Percentiles rank a stretch among this genome's conserved stretches.
Conservation (phyloP, 2,329 filamentous ascomycete species). For the Ceratocystis alfenasii region DNA sequence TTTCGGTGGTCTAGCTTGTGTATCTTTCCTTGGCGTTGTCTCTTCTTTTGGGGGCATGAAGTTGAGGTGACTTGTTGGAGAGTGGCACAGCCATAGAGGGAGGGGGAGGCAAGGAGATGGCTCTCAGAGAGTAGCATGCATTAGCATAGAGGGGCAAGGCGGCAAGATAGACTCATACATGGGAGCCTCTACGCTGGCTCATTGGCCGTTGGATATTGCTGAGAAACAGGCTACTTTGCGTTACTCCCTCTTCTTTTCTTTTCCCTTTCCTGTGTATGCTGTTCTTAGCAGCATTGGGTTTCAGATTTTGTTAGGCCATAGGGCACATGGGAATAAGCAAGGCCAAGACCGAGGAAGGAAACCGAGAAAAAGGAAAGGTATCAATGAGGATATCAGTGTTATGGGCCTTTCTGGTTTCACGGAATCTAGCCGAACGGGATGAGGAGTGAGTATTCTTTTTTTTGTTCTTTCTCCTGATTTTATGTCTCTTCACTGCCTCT, state of each 20-base stretch:
- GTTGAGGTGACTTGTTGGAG: too few relatives aligned
- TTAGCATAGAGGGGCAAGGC: too few relatives aligned
- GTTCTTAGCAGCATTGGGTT: conserved; percentile 1
- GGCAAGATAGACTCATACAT: too few relatives aligned
- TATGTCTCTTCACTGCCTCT: conserved; percentile 1
- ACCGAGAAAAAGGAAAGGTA: not conserved
- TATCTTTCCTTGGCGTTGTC: too few relatives aligned
- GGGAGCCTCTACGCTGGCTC: too few relatives aligned
- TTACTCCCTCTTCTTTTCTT: not conserved
- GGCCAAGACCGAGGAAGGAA: not conserved
- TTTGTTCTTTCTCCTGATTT: conserved; percentile 5
- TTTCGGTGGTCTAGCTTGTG: too few relatives aligned
- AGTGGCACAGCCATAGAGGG: too few relatives aligned
- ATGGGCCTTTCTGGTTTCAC: conserved; percentile 1
- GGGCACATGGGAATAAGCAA: not conserved
- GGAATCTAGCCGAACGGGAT: conserved; percentile 5
- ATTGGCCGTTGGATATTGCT: not conserved
- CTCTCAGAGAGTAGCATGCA: too few relatives aligned
- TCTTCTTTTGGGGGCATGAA: too few relatives aligned
- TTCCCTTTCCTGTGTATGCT: not conserved
- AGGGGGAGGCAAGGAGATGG: too few relatives aligned
- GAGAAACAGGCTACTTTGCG: not conserved
- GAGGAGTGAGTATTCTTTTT: conserved; percentile 6
- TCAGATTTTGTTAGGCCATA: not conserved
- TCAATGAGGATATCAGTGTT: not conserved